These are phyloP conservation scores for Phialophora verrucosa DNA, from an alignment of 2,329 filamentous ascomycete genomes.

Conservation along the genomic window DNA sequence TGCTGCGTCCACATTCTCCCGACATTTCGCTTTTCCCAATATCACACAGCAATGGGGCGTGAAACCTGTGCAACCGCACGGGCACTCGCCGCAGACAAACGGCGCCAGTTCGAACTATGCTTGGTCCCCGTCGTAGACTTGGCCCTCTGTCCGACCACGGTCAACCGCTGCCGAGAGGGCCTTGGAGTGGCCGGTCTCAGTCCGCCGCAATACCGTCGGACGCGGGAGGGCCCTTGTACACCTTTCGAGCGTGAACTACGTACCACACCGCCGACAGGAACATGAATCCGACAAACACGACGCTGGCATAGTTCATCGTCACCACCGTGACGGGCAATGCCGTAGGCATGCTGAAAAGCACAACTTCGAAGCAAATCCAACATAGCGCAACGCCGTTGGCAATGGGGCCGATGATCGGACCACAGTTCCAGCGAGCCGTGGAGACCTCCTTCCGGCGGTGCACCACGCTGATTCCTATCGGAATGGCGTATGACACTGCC, in stretches of 20 bases:
- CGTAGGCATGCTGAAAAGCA: constrained; percentile 61
- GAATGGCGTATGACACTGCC: constrained; percentile 62
- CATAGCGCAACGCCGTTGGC: constrained; percentile 56
- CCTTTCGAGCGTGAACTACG: constrained; percentile 56
- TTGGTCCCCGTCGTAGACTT: neutral
- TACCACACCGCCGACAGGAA: constrained; percentile 60
- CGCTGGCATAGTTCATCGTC: constrained; percentile 64
- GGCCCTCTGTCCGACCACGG: neutral
- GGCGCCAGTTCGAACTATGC: neutral
- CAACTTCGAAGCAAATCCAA: constrained; percentile 60
- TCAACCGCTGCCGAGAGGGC: neutral
- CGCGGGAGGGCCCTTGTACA: constrained; percentile 47
- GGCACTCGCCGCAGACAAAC: neutral
- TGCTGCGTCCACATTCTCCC: neutral
- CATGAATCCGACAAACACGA: constrained; percentile 63
- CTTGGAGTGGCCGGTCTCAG: neutral
- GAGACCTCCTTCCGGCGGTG: constrained; percentile 55
- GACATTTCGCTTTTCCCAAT: neutral
- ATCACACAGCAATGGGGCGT: neutral
- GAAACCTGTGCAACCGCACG: neutral
- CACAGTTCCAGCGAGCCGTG: constrained; percentile 57
- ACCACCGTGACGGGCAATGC: constrained; percentile 59
- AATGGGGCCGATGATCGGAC: constrained; percentile 49
- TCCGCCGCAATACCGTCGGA: constrained; percentile 41
- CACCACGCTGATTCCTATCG: constrained; percentile 59